These are phyloP conservation scores for Xanthoparmelia taractica DNA, from an alignment of 495 filamentous ascomycete genomes.

Conservation along the genomic window DNA sequence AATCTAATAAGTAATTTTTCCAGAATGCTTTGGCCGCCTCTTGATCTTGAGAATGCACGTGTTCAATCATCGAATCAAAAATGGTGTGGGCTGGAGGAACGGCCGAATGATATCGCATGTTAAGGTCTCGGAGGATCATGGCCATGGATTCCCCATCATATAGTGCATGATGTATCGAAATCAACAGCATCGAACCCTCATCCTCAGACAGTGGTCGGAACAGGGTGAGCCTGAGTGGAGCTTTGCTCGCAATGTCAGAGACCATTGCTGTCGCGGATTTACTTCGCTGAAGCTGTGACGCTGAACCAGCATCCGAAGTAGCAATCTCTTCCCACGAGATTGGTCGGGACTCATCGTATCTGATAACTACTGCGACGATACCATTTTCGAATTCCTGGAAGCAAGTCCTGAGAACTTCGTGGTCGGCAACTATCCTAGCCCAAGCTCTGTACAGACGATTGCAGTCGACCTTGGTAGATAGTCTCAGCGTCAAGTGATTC, in stretches of 20 bases:
- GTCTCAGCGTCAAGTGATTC: slow-evolving; percentile 63
- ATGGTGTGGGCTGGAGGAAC: slow-evolving; percentile 26
- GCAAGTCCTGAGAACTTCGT: slow-evolving; percentile 65
- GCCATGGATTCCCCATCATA: slow-evolving; percentile 80
- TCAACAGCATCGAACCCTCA: slow-evolving; percentile 23
- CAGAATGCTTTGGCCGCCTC: slow-evolving; percentile 58
- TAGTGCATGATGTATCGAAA: slow-evolving; percentile 56
- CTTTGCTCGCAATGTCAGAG: slow-evolving; percentile 22
- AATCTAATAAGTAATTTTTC: slow-evolving; percentile 46
- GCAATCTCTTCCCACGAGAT: slow-evolving; percentile 25
- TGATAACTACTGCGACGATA: slow-evolving; percentile 61
- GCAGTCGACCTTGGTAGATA: slow-evolving; percentile 44
- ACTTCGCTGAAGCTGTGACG: slow-evolving; percentile 11
- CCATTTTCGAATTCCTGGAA: slow-evolving; percentile 50
- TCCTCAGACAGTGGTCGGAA: slow-evolving; percentile 18
- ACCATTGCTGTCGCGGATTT: slow-evolving; percentile 28
- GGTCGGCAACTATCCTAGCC: slow-evolving; percentile 41
- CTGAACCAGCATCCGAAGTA: slow-evolving; percentile 12
- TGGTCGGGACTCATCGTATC: slow-evolving; percentile 11
- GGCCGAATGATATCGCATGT: slow-evolving; percentile 31
- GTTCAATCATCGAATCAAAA: slow-evolving; percentile 35
- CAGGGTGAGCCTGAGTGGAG: slow-evolving; percentile 29
- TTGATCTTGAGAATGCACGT: slow-evolving; percentile 41
- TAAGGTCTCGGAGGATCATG: slow-evolving; percentile 54
- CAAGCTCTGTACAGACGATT: slow-evolving; percentile 51